These are phyloP conservation scores for Echinochloa phyllopogon DNA, from an alignment of 176 grass and related monocot genomes.

Conservation along the genomic window DNA sequence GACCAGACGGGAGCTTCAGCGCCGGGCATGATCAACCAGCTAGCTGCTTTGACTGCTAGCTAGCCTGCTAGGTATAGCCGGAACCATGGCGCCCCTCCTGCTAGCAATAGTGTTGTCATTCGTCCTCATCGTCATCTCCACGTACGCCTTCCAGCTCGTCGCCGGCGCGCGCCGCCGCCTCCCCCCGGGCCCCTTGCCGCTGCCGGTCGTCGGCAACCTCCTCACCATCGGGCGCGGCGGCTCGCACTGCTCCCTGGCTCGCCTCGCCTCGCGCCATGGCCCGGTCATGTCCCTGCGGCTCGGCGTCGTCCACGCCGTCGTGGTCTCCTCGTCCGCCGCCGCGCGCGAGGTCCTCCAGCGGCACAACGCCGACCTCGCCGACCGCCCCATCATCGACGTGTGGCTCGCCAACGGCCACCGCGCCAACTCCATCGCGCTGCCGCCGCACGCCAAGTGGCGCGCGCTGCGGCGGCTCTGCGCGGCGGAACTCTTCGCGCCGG, in stretches of 20 bases:
- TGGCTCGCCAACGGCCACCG: neutral
- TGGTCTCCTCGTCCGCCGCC: conserved; percentile 33
- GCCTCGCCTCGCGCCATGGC: conserved; percentile 15
- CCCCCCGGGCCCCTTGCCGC: conserved; percentile 5
- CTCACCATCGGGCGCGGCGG: neutral
- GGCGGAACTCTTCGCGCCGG: conserved; percentile 20
- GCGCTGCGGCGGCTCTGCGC: conserved; percentile 16
- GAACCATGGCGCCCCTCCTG: neutral
- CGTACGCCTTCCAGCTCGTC: neutral
- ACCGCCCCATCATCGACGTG: neutral
- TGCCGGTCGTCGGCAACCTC: conserved; percentile 25
- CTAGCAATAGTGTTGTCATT: neutral
- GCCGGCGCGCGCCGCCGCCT: neutral
- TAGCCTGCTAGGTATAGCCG: neutral
- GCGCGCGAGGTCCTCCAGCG: conserved; percentile 27
- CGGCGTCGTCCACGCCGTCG: conserved; percentile 8
- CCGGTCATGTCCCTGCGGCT: conserved; percentile 15
- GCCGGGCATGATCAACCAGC: neutral
- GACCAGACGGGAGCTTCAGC: neutral
- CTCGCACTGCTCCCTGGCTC: neutral
- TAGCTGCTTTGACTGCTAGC: no score
- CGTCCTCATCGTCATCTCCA: neutral
- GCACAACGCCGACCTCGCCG: conserved; percentile 3
- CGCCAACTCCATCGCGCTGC: neutral
- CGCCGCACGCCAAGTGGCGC: conserved; percentile 28